Conservation (phyloP, 345 rosid genomes). For the Carallia brachiata region DNA sequence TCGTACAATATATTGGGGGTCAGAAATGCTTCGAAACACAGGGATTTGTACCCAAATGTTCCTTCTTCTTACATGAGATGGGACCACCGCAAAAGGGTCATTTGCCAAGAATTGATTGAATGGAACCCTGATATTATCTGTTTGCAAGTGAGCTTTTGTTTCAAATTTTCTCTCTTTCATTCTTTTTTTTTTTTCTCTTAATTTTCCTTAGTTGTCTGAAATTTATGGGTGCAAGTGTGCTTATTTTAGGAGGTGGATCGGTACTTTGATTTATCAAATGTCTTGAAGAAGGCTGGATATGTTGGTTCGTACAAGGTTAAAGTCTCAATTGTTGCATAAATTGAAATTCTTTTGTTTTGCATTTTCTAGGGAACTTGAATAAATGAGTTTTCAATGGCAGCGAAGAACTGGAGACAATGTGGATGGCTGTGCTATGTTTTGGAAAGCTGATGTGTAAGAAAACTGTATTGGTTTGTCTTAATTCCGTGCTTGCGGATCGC, state of each 20-base stretch:
- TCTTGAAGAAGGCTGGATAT: slow-evolving; percentile 65
- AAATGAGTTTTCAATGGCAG: slow-evolving; percentile 42
- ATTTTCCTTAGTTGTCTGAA: neutral
- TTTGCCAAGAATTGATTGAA: slow-evolving; percentile 55
- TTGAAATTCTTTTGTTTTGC: neutral
- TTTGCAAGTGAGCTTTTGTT: slow-evolving; percentile 49
- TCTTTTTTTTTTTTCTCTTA: too few relatives aligned
- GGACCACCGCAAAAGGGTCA: slow-evolving; percentile 61
- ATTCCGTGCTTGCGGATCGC: neutral
- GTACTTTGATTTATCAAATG: slow-evolving; percentile 51
- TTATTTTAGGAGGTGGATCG: slow-evolving; percentile 73
- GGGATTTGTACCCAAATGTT: slow-evolving; percentile 58
- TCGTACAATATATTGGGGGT: slow-evolving; percentile 82
- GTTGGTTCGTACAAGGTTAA: slow-evolving; percentile 68
- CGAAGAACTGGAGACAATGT: slow-evolving; percentile 70
- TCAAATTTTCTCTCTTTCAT: neutral
- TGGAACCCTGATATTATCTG: slow-evolving; percentile 68
- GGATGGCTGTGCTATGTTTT: slow-evolving; percentile 83
- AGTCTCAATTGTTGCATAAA: slow-evolving; percentile 2
- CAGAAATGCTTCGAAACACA: slow-evolving; percentile 59
- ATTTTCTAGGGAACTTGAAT: neutral
- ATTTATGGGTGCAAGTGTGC: slow-evolving; percentile 12
- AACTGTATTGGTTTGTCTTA: slow-evolving; percentile 6
- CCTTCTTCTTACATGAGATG: slow-evolving; percentile 55
- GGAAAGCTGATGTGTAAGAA: slow-evolving; percentile 64